Percentiles rank a stretch among this genome's conserved stretches.
These are phyloP conservation scores for Eucalyptus polyanthemos DNA, from an alignment of 345 rosid genomes.

Conservation along the genomic window DNA sequence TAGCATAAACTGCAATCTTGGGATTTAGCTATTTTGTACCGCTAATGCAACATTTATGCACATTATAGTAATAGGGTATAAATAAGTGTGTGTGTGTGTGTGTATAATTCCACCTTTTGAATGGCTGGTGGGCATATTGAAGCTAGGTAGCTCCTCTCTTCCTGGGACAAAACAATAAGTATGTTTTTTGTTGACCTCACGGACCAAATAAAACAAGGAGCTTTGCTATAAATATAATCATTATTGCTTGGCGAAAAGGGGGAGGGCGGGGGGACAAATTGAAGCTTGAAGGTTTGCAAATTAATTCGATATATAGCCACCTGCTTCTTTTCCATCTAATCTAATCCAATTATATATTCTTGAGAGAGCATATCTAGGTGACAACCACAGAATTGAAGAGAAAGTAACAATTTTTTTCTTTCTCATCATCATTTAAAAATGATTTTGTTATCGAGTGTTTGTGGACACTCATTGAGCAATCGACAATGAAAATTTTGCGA, in stretches of 20 bases:
- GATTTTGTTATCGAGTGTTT: not conserved
- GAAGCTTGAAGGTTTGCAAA: not conserved
- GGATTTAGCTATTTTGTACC: not conserved
- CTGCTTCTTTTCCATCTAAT: accelerated
- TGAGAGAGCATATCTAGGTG: not conserved
- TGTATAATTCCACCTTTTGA: no score
- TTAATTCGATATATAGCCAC: not conserved
- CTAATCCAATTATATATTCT: accelerated
- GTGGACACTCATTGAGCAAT: not conserved
- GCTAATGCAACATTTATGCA: not conserved
- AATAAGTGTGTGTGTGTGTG: no score
- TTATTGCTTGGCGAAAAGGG: not conserved
- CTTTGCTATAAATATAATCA: not conserved
- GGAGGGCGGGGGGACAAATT: accelerated
- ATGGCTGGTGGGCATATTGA: no score
- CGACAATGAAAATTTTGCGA: accelerated
- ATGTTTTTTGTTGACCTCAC: not conserved
- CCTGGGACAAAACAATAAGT: not conserved
- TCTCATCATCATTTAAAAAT: not conserved
- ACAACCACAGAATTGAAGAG: not conserved
- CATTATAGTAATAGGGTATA: not conserved
- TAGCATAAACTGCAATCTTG: not conserved
- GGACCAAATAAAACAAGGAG: not conserved
- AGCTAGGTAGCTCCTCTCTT: no score
- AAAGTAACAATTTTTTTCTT: not conserved